Base-by-base conservation (phyloP, 306 rosid genomes). In the Spatholobus suberectus region DNA sequence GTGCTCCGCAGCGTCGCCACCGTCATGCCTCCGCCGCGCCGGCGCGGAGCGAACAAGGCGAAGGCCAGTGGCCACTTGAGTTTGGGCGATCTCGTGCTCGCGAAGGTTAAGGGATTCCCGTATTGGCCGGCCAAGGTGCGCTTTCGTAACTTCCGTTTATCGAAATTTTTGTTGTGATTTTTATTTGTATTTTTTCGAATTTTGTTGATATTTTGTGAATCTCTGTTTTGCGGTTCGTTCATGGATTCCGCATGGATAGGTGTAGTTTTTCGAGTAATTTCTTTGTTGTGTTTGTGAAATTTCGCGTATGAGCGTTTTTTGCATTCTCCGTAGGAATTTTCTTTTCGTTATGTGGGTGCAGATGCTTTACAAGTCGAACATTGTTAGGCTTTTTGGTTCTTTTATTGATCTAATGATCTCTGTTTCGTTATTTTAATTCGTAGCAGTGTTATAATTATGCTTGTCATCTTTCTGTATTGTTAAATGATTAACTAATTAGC, bases 81-180 rank as follows among this genome's bases (percentile, higher is more conserved):
- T 32, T 81, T 91, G 52, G 98, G 98, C 61, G 97, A 93, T 95
- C 98, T 95, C 49, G 97, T 95, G 23, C 98, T 95, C 4, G 98
- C 98, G 26, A 95, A 88, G 93, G 97, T 95, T 84, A 95, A 95
- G 91, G 98, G 98, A 17, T 92, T 85, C 82, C 98, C 97, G 5
- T 81, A 87, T 68, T 93, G 97, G 98, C 98, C 98, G 32, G 98
- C 98, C 51, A 89, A 86, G 95, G 98, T 95, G 47, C 69, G 81
- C 21, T 73, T 61, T 74, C 86, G 3, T 83, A 47, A 5, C 40
- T 13, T 59, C n/a, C 38, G 20, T 0, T 61, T 71, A 4, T 61
- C n/a, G 20, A 41, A 58, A 32, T 76, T 81, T 3, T 63, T 23
- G 10, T 47, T 8, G 49, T 49, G 10, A 14, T 27, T 12, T 24